Evolutionary conservation across 2,329 filamentous ascomycete species (phyloP).

Genomic region (Epicoccum sorghinum): DNA sequence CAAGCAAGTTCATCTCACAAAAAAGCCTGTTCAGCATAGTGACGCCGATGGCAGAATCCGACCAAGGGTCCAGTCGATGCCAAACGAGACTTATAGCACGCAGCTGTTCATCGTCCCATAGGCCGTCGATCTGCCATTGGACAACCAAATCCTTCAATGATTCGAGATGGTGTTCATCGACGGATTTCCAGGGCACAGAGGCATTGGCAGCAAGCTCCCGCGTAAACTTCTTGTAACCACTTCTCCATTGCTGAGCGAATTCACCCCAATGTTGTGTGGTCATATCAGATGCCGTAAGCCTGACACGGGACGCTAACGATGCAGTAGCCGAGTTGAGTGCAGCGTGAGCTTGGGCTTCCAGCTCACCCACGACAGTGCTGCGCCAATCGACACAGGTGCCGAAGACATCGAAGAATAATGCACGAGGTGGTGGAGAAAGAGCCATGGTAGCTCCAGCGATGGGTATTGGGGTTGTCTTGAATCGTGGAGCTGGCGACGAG

Average conservation of each 20-base stretch:
- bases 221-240: slow-evolving; percentile 68
- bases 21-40: slow-evolving; percentile 59
- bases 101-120: slow-evolving; percentile 60
- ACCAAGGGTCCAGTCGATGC: slow-evolving; percentile 75
- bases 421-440: slow-evolving; percentile 53
- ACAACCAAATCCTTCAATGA: slow-evolving; percentile 65
- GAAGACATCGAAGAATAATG: slow-evolving; percentile 76
- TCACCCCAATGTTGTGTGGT: slow-evolving; percentile 64
- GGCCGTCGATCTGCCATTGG: slow-evolving; percentile 60
- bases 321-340: slow-evolving; percentile 55
- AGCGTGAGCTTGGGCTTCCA: slow-evolving; percentile 57
- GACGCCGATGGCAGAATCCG: slow-evolving; percentile 67
- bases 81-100: slow-evolving; percentile 63
- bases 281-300: slow-evolving; percentile 57
- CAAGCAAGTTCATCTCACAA: slow-evolving; percentile 30
- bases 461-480: slow-evolving; percentile 5
- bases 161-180: slow-evolving; percentile 74
- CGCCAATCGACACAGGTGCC: slow-evolving; percentile 84
- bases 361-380: slow-evolving; percentile 65
- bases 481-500: slow-evolving; percentile 16
- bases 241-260: slow-evolving; percentile 75
- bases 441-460: slow-evolving; percentile 31
- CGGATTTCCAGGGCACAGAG: slow-evolving; percentile 64
- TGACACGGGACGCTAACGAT: slow-evolving; percentile 56
- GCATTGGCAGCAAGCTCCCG: slow-evolving; percentile 55